These are phyloP conservation scores for Aspergillus pseudotamarii DNA, from an alignment of 2,329 filamentous ascomycete genomes.

Conservation along the genomic window DNA sequence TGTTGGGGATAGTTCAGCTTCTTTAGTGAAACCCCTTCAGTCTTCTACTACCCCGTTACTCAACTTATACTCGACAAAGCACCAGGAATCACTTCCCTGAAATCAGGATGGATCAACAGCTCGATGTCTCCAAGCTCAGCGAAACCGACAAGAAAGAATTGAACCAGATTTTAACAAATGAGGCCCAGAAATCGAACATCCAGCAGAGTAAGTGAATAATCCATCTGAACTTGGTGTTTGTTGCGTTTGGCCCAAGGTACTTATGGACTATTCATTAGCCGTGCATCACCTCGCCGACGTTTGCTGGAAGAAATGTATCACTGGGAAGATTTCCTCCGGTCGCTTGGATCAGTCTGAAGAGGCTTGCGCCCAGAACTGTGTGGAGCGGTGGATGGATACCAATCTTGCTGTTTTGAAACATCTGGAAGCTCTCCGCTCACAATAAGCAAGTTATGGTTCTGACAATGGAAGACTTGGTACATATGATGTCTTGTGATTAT, in stretches of 20 bases:
- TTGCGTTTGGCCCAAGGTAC: background rate
- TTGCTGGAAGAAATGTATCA: conserved; percentile 95
- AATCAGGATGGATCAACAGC: conserved; percentile 41
- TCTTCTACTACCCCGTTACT: background rate
- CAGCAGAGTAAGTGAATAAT: conserved; percentile 50
- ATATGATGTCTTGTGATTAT: too few species aligned
- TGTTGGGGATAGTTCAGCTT: background rate
- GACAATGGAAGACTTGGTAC: background rate
- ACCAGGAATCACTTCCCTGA: background rate
- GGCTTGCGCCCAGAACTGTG: conserved; percentile 85
- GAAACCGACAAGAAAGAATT: conserved; percentile 85
- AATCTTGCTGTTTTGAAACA: conserved; percentile 85
- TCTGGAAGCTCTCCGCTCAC: conserved; percentile 65
- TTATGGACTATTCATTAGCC: conserved; percentile 43
- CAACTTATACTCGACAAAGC: background rate
- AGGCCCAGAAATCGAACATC: conserved; percentile 74
- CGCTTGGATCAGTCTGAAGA: conserved; percentile 78
- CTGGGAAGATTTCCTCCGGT: conserved; percentile 69
- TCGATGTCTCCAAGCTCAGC: conserved; percentile 74
- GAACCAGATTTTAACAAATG: conserved; percentile 80
- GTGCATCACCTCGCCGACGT: conserved; percentile 71
- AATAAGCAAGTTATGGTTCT: conserved; percentile 25
- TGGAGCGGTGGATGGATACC: conserved; percentile 89
- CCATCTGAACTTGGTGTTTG: background rate
- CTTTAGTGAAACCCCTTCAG: background rate